Conservation (phyloP, 352 stramenopile species). For the Pythium pectinolyticum region DNA sequence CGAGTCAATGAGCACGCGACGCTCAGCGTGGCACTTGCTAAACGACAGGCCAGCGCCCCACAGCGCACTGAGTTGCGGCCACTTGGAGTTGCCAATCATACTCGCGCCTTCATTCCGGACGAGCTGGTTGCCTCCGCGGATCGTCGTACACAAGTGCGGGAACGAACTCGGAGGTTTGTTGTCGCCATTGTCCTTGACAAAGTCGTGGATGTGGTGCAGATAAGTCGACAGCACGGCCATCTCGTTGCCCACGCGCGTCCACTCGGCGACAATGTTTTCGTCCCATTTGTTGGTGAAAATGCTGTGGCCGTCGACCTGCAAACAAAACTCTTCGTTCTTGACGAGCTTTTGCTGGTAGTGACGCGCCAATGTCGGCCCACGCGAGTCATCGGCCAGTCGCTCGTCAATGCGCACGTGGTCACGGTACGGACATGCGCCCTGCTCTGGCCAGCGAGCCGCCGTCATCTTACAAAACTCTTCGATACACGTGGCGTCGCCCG, state of each 20-base stretch:
- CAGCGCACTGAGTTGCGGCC: constrained; percentile 67
- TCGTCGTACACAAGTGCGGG: constrained; percentile 79
- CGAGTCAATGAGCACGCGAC: constrained; percentile 69
- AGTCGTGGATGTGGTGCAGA: constrained; percentile 81
- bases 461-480: constrained; percentile 82
- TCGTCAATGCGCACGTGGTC: constrained; percentile 76
- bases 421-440: constrained; percentile 64
- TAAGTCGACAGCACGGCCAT: constrained; percentile 86
- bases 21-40: constrained; percentile 83
- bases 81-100: constrained; percentile 76
- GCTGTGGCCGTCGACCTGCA: constrained; percentile 81
- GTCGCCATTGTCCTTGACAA: constrained; percentile 75
- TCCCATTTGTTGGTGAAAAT: constrained; percentile 89
- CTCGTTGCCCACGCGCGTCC: constrained; percentile 74
- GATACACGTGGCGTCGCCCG: constrained; percentile 63
- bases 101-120: constrained; percentile 77
- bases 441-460: constrained; percentile 56
- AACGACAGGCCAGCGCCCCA: constrained; percentile 84
- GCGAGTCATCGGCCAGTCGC: constrained; percentile 63
- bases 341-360: constrained; percentile 83
- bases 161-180: constrained; percentile 58
- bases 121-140: constrained; percentile 55
- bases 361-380: constrained; percentile 72
- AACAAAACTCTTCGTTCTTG: constrained; percentile 76
- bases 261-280: constrained; percentile 67